These are phyloP conservation scores for Penicillium sp. DNA, from an alignment of 2,329 filamentous ascomycete genomes.

Conservation along the genomic window DNA sequence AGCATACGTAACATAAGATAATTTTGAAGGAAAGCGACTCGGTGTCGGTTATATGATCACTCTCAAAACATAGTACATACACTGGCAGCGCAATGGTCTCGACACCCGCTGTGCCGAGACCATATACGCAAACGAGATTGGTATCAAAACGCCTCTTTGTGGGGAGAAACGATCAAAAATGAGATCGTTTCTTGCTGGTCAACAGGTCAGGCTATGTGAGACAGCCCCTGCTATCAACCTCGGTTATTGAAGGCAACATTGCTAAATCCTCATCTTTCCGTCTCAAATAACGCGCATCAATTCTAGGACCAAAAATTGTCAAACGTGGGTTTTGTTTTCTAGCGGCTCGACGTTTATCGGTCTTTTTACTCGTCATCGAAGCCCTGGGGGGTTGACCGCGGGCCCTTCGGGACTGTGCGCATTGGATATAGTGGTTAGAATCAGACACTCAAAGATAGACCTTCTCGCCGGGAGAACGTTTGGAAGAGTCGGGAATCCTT, in stretches of 20 bases:
- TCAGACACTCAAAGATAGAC: neutral
- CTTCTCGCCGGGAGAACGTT: neutral
- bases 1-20: neutral
- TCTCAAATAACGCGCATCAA: conserved; percentile 1
- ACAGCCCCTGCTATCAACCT: neutral
- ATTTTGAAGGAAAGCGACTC: conserved; percentile 18
- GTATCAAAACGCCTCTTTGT: conserved; percentile 25
- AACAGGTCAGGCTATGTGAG: conserved; percentile 1
- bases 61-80: conserved; percentile 29
- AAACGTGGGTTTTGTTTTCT: conserved; percentile 4
- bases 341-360: conserved; percentile 7
- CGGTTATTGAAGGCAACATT: conserved; percentile 5
- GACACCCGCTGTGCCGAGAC: conserved; percentile 13
- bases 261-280: conserved; percentile 4
- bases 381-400: conserved; percentile 47
- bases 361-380: conserved; percentile 46
- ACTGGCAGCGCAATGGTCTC: conserved; percentile 18
- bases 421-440: conserved; percentile 12
- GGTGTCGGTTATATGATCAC: conserved; percentile 23
- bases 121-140: conserved; percentile 22
- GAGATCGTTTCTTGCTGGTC: conserved; percentile 7
- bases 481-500: conserved; percentile 41
- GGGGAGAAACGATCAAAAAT: conserved; percentile 4
- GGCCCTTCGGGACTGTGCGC: conserved; percentile 46
- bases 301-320: conserved; percentile 3